Percentiles rank a stretch among this genome's conserved stretches.
Evolutionary conservation across 2,329 filamentous ascomycete genomes (phyloP).

Genomic region (Botrytis paeoniae): DNA sequence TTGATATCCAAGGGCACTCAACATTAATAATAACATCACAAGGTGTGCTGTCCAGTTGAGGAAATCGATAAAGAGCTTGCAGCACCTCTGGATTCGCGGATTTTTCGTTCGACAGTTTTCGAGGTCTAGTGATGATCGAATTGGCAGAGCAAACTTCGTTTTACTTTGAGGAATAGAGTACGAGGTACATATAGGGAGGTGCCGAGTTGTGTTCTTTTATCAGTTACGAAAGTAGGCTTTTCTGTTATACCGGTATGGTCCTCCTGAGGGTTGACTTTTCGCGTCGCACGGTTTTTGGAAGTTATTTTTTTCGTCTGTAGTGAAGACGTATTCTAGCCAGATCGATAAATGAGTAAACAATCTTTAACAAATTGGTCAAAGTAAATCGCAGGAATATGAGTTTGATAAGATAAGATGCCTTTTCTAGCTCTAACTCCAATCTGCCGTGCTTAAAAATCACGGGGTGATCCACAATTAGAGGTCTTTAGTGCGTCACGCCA

Average conservation of each 20-base stretch:
- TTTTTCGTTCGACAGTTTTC: not conserved
- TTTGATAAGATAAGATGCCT: not conserved
- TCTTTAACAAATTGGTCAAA: not conserved
- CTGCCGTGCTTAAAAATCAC: not conserved
- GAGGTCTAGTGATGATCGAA: not conserved
- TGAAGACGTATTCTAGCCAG: not conserved
- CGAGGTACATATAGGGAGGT: not conserved
- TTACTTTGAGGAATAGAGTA: not conserved
- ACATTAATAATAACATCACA: not conserved
- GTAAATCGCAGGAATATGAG: not conserved
- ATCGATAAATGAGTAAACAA: not conserved
- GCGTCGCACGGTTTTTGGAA: not conserved
- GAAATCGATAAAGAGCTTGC: not conserved
- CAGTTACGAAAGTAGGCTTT: not conserved
- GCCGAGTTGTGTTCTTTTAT: not conserved
- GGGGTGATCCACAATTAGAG: slow-evolving; percentile 2
- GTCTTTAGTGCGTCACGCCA: slow-evolving; percentile 12
- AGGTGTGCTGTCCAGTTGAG: not conserved
- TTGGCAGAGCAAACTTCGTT: not conserved
- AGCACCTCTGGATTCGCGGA: not conserved
- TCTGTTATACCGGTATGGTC: not conserved
- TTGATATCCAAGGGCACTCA: not conserved
- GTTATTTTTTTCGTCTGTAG: too few relatives aligned
- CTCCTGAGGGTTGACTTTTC: not conserved
- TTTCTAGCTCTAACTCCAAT: not conserved